These are phyloP conservation scores for Tuber borchii DNA, from an alignment of 495 filamentous ascomycete genomes.

Conservation along the genomic window DNA sequence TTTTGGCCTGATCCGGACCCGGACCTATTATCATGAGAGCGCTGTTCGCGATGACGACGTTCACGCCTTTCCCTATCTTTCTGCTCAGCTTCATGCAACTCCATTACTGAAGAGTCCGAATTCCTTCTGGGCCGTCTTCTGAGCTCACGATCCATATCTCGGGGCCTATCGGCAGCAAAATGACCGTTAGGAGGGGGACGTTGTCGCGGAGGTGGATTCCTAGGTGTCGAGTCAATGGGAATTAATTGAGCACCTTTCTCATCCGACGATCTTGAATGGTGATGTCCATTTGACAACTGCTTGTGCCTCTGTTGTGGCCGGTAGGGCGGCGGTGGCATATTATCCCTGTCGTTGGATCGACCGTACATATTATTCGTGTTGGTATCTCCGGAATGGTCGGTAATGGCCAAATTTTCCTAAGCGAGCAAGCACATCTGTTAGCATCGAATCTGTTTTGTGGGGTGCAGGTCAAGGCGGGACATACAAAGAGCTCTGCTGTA, in stretches of 20 bases:
- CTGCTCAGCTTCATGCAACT: constrained; percentile 63
- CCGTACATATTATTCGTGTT: background rate
- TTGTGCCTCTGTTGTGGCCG: background rate
- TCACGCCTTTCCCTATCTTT: constrained; percentile 69
- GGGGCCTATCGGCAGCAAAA: constrained; percentile 22
- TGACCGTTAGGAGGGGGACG: constrained; percentile 42
- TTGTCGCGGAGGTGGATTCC: constrained; percentile 40
- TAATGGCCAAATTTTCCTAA: constrained; percentile 50
- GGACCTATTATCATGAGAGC: constrained; percentile 23
- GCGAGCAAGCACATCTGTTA: constrained; percentile 15
- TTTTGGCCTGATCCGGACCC: constrained; percentile 38
- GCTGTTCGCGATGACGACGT: constrained; percentile 44
- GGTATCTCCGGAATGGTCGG: constrained; percentile 37
- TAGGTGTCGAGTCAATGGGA: constrained; percentile 33
- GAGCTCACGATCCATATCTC: constrained; percentile 35
- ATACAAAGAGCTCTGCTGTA: constrained; percentile 84
- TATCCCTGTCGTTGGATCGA: constrained; percentile 11
- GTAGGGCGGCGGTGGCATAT: constrained; percentile 42
- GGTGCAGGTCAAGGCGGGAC: constrained; percentile 43
- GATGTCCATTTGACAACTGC: constrained; percentile 45
- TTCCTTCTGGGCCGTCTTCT: constrained; percentile 63
- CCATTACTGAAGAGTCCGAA: constrained; percentile 86
- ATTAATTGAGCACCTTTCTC: constrained; percentile 47
- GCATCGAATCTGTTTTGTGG: constrained; percentile 17
- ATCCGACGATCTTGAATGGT: constrained; percentile 57